Percentiles rank a stretch among this genome's conserved stretches.
Evolutionary conservation across 2,329 filamentous ascomycete species (phyloP).

Genomic region (Ascochyta fabae): DNA sequence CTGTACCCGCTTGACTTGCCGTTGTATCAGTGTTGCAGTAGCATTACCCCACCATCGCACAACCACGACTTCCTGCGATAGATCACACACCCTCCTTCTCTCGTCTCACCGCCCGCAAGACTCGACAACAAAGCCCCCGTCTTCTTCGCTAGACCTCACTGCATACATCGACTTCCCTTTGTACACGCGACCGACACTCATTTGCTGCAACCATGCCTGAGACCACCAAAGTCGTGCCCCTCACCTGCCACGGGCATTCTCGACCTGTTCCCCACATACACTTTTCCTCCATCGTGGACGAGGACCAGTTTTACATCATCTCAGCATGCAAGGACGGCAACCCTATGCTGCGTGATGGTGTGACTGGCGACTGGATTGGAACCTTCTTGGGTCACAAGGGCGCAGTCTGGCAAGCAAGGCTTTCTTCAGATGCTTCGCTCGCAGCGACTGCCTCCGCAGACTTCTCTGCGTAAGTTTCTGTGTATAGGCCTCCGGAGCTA

Average conservation of each 20-base stretch:
- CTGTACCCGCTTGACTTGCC: slow-evolving; percentile 3
- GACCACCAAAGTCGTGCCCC: slow-evolving; percentile 72
- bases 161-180: slow-evolving; percentile 1
- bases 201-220: slow-evolving; percentile 40
- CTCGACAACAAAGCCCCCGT: slow-evolving; percentile 3
- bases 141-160: background rate
- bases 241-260: slow-evolving; percentile 95
- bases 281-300: slow-evolving; percentile 83
- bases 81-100: slow-evolving; percentile 21
- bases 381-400: slow-evolving; percentile 99
- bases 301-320: slow-evolving; percentile 88
- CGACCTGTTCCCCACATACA: slow-evolving; percentile 89
- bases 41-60: slow-evolving; percentile 6
- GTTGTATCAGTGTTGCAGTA: background rate
- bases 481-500: too few species aligned
- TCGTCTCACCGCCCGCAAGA: slow-evolving; percentile 22
- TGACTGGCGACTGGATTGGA: slow-evolving; percentile 82
- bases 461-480: slow-evolving; percentile 78
- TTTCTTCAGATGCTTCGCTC: slow-evolving; percentile 85
- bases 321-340: slow-evolving; percentile 98
- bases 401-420: slow-evolving; percentile 92
- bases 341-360: slow-evolving; percentile 95
- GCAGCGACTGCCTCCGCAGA: slow-evolving; percentile 95
- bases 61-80: slow-evolving; percentile 15
- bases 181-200: slow-evolving; percentile 2